Percentiles rank a stretch among this genome's conserved stretches.
These are phyloP conservation scores for Colletotrichum nymphaeae DNA, from an alignment of 2,329 filamentous ascomycete genomes.

Conservation along the genomic window DNA sequence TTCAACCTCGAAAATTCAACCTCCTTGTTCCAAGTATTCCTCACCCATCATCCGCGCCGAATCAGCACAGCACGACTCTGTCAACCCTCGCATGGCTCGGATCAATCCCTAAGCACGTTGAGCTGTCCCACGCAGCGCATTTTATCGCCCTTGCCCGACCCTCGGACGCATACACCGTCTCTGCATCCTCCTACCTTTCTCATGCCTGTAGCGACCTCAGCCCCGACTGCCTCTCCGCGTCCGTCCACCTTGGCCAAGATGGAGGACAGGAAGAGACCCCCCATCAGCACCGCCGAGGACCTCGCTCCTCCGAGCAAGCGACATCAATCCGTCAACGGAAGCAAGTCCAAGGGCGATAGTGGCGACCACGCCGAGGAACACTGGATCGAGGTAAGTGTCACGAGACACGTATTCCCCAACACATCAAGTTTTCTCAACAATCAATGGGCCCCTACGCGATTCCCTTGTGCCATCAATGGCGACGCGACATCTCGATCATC, in stretches of 20 bases:
- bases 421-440: slow-evolving; percentile 37
- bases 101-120: slow-evolving; percentile 17
- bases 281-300: slow-evolving; percentile 82
- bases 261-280: slow-evolving; percentile 99
- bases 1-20: slow-evolving; percentile 52
- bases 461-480: slow-evolving; percentile 31
- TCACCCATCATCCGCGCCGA: slow-evolving; percentile 22
- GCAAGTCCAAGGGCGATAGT: slow-evolving; percentile 66
- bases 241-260: slow-evolving; percentile 91
- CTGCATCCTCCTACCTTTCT: slow-evolving; percentile 60
- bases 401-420: slow-evolving; percentile 42
- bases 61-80: slow-evolving; percentile 22
- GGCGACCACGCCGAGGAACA: slow-evolving; percentile 68
- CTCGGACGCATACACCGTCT: slow-evolving; percentile 27
- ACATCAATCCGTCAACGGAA: slow-evolving; percentile 84
- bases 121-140: slow-evolving; percentile 2
- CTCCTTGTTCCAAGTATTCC: slow-evolving; percentile 30
- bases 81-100: slow-evolving; percentile 26
- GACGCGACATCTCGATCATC: slow-evolving; percentile 33
- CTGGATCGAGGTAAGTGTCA: slow-evolving; percentile 74
- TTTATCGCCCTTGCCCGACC: slow-evolving; percentile 19
- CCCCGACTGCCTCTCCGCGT: slow-evolving; percentile 75
- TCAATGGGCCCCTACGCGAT: slow-evolving; percentile 35
- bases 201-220: slow-evolving; percentile 85
- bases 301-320: slow-evolving; percentile 91